Conservation (phyloP, 2,329 filamentous ascomycete genomes). For the Cadophora luteo-olivacea region DNA sequence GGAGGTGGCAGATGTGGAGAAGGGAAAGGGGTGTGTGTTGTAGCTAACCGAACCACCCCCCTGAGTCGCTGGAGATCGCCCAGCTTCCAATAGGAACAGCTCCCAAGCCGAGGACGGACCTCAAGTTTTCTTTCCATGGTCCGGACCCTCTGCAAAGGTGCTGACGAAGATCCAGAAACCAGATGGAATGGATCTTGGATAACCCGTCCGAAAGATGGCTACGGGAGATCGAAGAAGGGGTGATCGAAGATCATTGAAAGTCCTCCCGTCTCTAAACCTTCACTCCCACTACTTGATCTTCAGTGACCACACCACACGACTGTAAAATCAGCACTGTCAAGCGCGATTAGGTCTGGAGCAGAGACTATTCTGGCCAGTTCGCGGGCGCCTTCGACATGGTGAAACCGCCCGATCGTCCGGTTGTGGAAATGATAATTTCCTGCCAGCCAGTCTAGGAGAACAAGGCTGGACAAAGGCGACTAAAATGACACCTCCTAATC, state of each 20-base stretch:
- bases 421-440: slow-evolving; percentile 15
- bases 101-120: slow-evolving; percentile 1
- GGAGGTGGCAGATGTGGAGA: background rate
- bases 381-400: slow-evolving; percentile 1
- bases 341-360: background rate
- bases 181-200: slow-evolving; percentile 9
- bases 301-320: background rate
- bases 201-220: background rate
- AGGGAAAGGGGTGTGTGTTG: slow-evolving; percentile 13
- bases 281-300: background rate
- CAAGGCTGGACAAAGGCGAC: background rate
- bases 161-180: slow-evolving; percentile 11
- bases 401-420: slow-evolving; percentile 9
- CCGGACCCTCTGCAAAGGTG: background rate
- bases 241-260: background rate
- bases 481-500: slow-evolving; percentile 6
- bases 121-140: background rate
- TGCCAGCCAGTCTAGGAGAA: background rate
- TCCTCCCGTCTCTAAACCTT: background rate
- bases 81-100: slow-evolving; percentile 8
- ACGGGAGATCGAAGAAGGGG: slow-evolving; percentile 1
- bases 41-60: slow-evolving; percentile 1
- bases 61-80: slow-evolving; percentile 15
- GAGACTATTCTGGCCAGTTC: slow-evolving; percentile 4
- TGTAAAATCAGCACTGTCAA: background rate